Percentiles rank a stretch among this genome's conserved stretches.
phyloP scores from a whole-genome alignment of 371 early-diverging fungal genomes.

The Apophysomyces ossiformis region DNA sequence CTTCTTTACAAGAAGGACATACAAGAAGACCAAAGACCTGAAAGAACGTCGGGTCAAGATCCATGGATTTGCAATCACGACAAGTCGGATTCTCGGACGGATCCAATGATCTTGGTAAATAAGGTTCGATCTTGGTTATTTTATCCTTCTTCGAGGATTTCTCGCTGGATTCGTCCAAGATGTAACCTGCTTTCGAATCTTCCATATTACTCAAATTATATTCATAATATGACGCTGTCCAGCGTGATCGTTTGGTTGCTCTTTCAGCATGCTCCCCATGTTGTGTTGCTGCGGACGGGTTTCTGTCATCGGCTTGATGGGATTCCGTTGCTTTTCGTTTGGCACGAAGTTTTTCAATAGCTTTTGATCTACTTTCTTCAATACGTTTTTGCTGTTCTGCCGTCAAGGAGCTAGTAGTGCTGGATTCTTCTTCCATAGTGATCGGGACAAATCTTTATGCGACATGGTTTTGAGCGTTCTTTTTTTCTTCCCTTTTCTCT shows the following conservation, averaged over 20 bases:
- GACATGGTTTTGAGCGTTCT: too few species aligned
- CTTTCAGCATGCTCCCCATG: conserved; percentile 4
- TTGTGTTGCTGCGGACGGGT: background rate
- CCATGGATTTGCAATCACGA: conserved; percentile 78
- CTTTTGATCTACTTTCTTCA: conserved; percentile 24
- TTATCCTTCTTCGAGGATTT: conserved; percentile 30
- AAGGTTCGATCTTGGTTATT: conserved; percentile 36
- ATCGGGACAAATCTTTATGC: background rate
- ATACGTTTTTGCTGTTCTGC: conserved; percentile 25
- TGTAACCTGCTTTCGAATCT: conserved; percentile 53
- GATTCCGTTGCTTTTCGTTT: conserved; percentile 2
- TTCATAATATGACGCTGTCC: conserved; percentile 31
- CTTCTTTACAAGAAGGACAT: conserved; percentile 77
- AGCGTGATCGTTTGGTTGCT: conserved; percentile 22
- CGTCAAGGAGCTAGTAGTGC: conserved; percentile 11
- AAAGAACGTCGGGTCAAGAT: conserved; percentile 74
- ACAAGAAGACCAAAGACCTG: conserved; percentile 74
- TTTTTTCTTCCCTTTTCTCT: too few species aligned
- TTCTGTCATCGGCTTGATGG: background rate
- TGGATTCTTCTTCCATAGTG: background rate
- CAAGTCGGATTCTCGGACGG: conserved; percentile 72
- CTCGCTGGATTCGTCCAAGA: conserved; percentile 61
- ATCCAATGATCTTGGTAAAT: conserved; percentile 62
- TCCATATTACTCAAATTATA: conserved; percentile 41
- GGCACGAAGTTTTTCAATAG: conserved; percentile 20